These are phyloP conservation scores for Corylus avellana DNA, from an alignment of 306 rosid species.

Conservation along the genomic window DNA sequence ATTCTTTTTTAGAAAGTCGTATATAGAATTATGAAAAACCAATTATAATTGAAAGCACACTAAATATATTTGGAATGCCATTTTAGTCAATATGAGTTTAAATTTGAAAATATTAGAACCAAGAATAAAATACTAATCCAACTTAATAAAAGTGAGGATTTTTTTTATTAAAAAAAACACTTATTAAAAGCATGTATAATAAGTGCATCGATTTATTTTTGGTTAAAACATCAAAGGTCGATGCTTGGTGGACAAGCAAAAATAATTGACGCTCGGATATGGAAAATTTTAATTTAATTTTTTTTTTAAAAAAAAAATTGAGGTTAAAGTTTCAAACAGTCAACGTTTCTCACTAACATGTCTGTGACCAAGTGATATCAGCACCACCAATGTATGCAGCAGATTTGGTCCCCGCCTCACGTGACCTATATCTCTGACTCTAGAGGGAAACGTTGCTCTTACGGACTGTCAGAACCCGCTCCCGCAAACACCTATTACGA, in stretches of 20 bases:
- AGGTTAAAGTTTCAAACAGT: background rate
- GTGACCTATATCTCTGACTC: constrained; percentile 8
- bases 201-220: background rate
- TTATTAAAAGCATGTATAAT: background rate
- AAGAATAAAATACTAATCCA: no score
- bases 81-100: no score
- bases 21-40: no score
- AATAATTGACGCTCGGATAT: background rate
- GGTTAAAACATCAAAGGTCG: background rate
- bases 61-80: no score
- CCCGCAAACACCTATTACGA: background rate
- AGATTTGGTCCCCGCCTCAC: constrained; percentile 20
- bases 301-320: background rate
- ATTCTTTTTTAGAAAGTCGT: no score
- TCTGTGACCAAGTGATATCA: constrained; percentile 13
- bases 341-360: constrained; percentile 4
- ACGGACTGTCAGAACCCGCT: background rate
- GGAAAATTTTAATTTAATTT: no score
- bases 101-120: no score
- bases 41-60: no score
- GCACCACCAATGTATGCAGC: background rate
- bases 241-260: constrained; percentile 27
- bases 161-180: no score
- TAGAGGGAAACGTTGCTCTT: background rate
- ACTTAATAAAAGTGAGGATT: no score